These are phyloP conservation scores for Hortaea sp. DNA, from an alignment of 2,329 filamentous ascomycete genomes.

Conservation along the genomic window DNA sequence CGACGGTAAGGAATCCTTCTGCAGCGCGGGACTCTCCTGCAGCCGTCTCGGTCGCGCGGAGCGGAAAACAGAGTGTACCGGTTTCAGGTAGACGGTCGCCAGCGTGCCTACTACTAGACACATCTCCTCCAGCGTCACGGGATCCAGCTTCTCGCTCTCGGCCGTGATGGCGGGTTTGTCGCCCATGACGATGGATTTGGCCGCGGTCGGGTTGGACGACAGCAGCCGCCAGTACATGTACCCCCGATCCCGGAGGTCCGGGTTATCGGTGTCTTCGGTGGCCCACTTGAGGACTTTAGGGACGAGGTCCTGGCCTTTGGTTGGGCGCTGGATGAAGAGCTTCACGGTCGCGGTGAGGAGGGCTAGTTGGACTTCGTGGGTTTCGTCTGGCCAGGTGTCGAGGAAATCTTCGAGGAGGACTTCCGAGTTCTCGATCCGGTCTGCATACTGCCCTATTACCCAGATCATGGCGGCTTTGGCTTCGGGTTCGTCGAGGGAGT, in stretches of 20 bases:
- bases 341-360: conserved; percentile 94
- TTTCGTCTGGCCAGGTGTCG: conserved; percentile 86
- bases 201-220: conserved; percentile 79
- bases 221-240: conserved; percentile 99
- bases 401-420: conserved; percentile 89
- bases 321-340: conserved; percentile 92
- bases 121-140: conserved; percentile 87
- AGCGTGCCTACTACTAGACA: conserved; percentile 92
- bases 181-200: conserved; percentile 88
- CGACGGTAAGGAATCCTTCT: conserved; percentile 57
- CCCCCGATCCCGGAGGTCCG: conserved; percentile 85
- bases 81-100: conserved; percentile 95
- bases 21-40: conserved; percentile 74
- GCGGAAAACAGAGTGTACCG: conserved; percentile 93
- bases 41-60: conserved; percentile 72
- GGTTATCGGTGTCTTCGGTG: conserved; percentile 98
- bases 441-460: conserved; percentile 97
- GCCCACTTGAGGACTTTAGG: conserved; percentile 97
- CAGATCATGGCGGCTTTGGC: conserved; percentile 98
- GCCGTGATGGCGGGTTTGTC: conserved; percentile 94
- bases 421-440: conserved; percentile 94
- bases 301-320: conserved; percentile 85
- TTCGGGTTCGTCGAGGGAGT: conserved; percentile 93
- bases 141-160: conserved; percentile 88
- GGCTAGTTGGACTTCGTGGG: conserved; percentile 89